Percentiles rank a stretch among this genome's conserved stretches.
Conservation (phyloP, 768 basidiomycete genomes). For the Pholiota microspora region DNA sequence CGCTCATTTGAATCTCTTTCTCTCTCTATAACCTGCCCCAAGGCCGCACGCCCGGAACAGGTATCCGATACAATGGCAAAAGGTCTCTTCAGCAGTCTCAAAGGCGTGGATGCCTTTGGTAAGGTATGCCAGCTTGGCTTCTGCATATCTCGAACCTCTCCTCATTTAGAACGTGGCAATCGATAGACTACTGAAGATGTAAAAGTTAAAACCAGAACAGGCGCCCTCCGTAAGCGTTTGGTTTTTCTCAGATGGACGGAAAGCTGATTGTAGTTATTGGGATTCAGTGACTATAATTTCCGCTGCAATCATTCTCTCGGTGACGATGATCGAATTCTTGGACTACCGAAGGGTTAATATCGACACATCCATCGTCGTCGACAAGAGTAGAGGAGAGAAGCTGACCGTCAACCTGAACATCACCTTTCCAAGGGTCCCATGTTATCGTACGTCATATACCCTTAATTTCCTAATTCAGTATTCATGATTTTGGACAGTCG, state of each 20-base stretch:
- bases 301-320: slow-evolving; percentile 87
- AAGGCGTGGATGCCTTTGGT: slow-evolving; percentile 97
- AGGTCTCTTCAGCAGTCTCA: slow-evolving; percentile 72
- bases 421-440: slow-evolving; percentile 95
- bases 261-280: slow-evolving; percentile 5
- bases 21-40: slow-evolving; percentile 25
- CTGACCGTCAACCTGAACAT: slow-evolving; percentile 89
- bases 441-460: slow-evolving; percentile 72
- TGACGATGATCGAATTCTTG: slow-evolving; percentile 91
- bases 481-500: slow-evolving; percentile 48
- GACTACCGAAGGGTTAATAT: slow-evolving; percentile 87
- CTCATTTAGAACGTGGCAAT: slow-evolving; percentile 20
- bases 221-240: slow-evolving; percentile 71
- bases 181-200: slow-evolving; percentile 96
- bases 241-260: background rate
- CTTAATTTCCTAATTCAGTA: slow-evolving; percentile 3
- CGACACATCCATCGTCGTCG: slow-evolving; percentile 92
- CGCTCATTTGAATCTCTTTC: slow-evolving; percentile 17
- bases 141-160: slow-evolving; percentile 6
- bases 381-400: slow-evolving; percentile 93
- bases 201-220: slow-evolving; percentile 96
- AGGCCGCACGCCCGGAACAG: slow-evolving; percentile 33
- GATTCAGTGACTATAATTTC: slow-evolving; percentile 85
- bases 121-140: slow-evolving; percentile 59
- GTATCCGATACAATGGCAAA: slow-evolving; percentile 63